Conservation (phyloP, 805 yeast species). For the Kodamaea kakaduensis region DNA sequence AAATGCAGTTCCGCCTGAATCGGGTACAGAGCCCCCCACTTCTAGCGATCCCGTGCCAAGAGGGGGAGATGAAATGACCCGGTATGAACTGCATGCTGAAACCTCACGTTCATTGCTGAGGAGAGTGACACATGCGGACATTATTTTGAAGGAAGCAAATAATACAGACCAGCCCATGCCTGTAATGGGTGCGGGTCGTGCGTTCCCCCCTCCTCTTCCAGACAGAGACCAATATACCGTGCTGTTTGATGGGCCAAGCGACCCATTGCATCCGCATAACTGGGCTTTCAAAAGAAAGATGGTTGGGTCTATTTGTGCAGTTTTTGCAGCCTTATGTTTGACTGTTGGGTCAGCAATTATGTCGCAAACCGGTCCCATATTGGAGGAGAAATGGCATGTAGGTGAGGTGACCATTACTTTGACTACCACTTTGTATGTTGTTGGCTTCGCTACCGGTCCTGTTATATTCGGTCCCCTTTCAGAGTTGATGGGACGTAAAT, state of each 20-base stretch:
- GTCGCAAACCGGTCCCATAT: conserved; percentile 52
- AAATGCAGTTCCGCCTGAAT: neutral
- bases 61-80: conserved; percentile 19
- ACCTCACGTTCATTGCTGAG: conserved; percentile 19
- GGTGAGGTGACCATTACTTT: conserved; percentile 65
- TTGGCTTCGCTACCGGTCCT: conserved; percentile 94
- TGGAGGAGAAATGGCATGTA: conserved; percentile 53
- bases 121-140: conserved; percentile 19
- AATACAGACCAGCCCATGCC: conserved; percentile 30
- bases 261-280: conserved; percentile 77
- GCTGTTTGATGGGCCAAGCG: conserved; percentile 70
- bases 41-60: conserved; percentile 6
- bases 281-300: conserved; percentile 36
- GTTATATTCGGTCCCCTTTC: conserved; percentile 60
- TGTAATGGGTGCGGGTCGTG: conserved; percentile 62
- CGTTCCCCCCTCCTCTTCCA: conserved; percentile 59
- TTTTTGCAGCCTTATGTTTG: conserved; percentile 26
- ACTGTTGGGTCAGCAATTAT: conserved; percentile 40
- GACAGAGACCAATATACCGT: conserved; percentile 56
- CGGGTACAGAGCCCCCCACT: neutral
- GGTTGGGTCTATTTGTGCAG: conserved; percentile 23
- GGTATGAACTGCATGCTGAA: conserved; percentile 20
- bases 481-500: conserved; percentile 71
- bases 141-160: conserved; percentile 17
- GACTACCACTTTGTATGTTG: conserved; percentile 73